phyloP scores from a whole-genome alignment of 768 basidiomycete species.

The Termitomyces sp. region DNA sequence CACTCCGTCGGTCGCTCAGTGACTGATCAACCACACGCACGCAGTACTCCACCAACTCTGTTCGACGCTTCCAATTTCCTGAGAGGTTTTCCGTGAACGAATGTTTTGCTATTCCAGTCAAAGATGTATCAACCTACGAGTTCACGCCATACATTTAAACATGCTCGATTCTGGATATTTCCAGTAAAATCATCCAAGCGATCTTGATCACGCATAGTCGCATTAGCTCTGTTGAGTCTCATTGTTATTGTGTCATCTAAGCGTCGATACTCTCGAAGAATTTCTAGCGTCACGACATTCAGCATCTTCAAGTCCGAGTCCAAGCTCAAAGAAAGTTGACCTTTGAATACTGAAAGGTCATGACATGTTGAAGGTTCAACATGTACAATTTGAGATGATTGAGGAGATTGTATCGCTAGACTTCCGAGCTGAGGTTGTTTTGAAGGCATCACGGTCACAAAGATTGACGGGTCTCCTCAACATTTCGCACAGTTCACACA shows the following conservation, averaged over 20 bases:
- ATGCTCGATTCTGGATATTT: slow-evolving; percentile 70
- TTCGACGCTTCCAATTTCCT: slow-evolving; percentile 72
- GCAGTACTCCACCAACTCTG: slow-evolving; percentile 75
- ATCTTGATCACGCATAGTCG: slow-evolving; percentile 71
- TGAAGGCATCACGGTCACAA: slow-evolving; percentile 24
- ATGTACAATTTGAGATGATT: slow-evolving; percentile 61
- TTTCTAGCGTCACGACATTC: slow-evolving; percentile 41
- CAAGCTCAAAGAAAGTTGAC: neutral
- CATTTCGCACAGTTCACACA: too few relatives aligned
- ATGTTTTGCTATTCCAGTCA: slow-evolving; percentile 19
- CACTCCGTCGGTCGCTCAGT: slow-evolving; percentile 50
- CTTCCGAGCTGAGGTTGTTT: slow-evolving; percentile 58
- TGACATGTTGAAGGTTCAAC: slow-evolving; percentile 73
- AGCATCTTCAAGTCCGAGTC: slow-evolving; percentile 1
- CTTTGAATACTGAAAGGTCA: slow-evolving; percentile 77
- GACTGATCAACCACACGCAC: slow-evolving; percentile 66
- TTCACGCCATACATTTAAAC: slow-evolving; percentile 74
- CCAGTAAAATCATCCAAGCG: slow-evolving; percentile 41
- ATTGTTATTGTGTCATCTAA: slow-evolving; percentile 79
- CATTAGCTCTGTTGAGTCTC: slow-evolving; percentile 77
- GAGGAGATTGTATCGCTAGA: slow-evolving; percentile 64
- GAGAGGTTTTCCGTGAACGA: slow-evolving; percentile 1
- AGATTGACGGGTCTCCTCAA: too few relatives aligned
- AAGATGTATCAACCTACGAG: slow-evolving; percentile 58
- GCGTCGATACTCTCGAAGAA: slow-evolving; percentile 77